Evolutionary conservation across 345 rosid genomes (phyloP), one percentile per base, ranked within the genome.

Genomic region (Populus pruinosa): DNA sequence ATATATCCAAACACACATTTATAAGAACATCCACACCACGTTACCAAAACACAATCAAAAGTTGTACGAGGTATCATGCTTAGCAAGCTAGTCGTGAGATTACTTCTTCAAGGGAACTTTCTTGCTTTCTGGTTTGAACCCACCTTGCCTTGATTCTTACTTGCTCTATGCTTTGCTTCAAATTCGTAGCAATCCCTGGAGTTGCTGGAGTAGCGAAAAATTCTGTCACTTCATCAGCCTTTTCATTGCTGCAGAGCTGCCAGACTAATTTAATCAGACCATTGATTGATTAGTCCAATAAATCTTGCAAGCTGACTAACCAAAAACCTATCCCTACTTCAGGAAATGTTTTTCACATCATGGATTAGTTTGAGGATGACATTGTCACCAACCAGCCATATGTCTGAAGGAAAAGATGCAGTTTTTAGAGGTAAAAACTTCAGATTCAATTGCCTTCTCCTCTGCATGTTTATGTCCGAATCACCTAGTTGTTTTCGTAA

Each of bases 91-190:
- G 61, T 44, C 82, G 80, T 43, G 82, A 64, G 85, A 86, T 36
- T 13, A 74, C 61, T 56, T 81, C 78, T 10, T 77, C 69, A 78
- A 85, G 82, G 31, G 79, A 74, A 36, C 49, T 67, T 56, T 89
- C 88, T 39, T 82, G 87, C 82, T 80, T 82, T 71, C 82, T 80
- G 85, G 67, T 82, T 67, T 82, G 71, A 44, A 68, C 82, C 87
- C 87, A 85, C 70, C 89, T 82, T 36, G 87, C 90, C 67, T 85
- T 86, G 83, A 86, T 73, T 69, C 86, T 82, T 21, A 83, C 82
- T 50, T 69, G 75, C 83, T 87, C 86, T 61, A 83, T 82, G 79
- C 86, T 86, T 64, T 80, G 86, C 86, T 85, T 83, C 83, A 83
- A 72, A 70, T 74, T 82, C 85, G 41, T 86, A 39, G 82, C 83